Percentiles rank a stretch among this genome's conserved stretches.
Evolutionary conservation across 2,329 filamentous ascomycete genomes (phyloP).

Genomic region (Colletotrichum acutatum): DNA sequence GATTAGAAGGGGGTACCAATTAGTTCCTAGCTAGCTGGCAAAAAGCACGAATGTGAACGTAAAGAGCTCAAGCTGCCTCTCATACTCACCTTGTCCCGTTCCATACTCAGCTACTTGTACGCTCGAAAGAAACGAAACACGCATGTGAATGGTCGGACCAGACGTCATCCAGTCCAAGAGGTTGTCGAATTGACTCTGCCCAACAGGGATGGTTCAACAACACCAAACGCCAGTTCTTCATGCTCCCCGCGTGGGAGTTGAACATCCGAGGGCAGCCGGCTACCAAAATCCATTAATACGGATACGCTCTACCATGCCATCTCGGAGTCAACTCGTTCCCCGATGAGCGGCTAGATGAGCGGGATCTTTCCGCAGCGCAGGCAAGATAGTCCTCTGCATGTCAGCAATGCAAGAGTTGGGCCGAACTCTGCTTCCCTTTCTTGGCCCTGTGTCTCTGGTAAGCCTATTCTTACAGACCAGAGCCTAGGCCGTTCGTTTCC

Average conservation of each 20-base stretch:
- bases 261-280: constrained; percentile 2
- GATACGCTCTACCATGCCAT: constrained; percentile 11
- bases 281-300: constrained; percentile 3
- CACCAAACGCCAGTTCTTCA: constrained; percentile 13
- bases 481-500: background rate
- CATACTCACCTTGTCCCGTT: background rate
- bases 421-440: constrained; percentile 15
- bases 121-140: background rate
- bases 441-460: too few relatives aligned
- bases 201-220: constrained; percentile 23
- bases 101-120: background rate
- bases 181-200: constrained; percentile 3
- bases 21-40: background rate
- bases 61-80: background rate
- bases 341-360: background rate
- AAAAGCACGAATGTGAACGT: background rate
- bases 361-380: background rate
- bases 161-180: constrained; percentile 15
- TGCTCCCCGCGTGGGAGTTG: constrained; percentile 3
- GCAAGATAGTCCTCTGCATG: background rate
- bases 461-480: background rate
- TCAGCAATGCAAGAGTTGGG: background rate
- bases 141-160: background rate
- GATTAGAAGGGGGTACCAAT: background rate
- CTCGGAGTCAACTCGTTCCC: background rate